phyloP scores from a whole-genome alignment of 2,329 filamentous ascomycete species.

The Immersiporthe knoxdaviesiana region DNA sequence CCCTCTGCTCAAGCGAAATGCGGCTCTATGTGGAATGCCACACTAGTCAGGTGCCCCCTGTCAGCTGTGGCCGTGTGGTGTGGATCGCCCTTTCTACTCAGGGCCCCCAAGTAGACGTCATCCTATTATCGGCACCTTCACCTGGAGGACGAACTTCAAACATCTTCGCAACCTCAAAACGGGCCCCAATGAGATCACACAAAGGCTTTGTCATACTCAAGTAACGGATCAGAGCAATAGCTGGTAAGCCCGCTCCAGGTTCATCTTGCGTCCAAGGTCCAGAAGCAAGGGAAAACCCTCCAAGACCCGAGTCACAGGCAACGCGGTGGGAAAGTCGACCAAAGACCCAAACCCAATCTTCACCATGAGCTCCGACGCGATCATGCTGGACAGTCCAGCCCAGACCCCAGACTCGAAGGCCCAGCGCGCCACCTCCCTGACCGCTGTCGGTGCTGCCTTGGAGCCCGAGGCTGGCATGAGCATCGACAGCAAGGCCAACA shows the following conservation, averaged over 20 bases:
- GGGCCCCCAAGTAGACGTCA: slow-evolving; percentile 7
- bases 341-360: not conserved
- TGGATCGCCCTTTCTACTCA: not conserved
- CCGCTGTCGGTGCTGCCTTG: not conserved
- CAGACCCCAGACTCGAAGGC: slow-evolving; percentile 27
- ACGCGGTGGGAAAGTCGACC: not conserved
- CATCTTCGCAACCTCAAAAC: not conserved
- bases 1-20: not conserved
- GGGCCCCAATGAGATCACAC: not conserved
- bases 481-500: slow-evolving; percentile 8
- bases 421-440: slow-evolving; percentile 15
- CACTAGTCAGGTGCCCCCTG: slow-evolving; percentile 10
- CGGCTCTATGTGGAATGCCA: not conserved
- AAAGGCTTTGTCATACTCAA: too few relatives aligned
- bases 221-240: not conserved
- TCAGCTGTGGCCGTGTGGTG: not conserved
- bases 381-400: slow-evolving; percentile 30
- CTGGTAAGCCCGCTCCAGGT: not conserved
- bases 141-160: not conserved
- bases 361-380: slow-evolving; percentile 26
- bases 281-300: not conserved
- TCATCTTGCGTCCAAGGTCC: not conserved
- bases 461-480: slow-evolving; percentile 24
- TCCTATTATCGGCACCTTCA: not conserved
- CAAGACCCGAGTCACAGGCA: not conserved